These are phyloP conservation scores for Diaporthe longicolla DNA, from an alignment of 2,329 filamentous ascomycete genomes.

Conservation along the genomic window DNA sequence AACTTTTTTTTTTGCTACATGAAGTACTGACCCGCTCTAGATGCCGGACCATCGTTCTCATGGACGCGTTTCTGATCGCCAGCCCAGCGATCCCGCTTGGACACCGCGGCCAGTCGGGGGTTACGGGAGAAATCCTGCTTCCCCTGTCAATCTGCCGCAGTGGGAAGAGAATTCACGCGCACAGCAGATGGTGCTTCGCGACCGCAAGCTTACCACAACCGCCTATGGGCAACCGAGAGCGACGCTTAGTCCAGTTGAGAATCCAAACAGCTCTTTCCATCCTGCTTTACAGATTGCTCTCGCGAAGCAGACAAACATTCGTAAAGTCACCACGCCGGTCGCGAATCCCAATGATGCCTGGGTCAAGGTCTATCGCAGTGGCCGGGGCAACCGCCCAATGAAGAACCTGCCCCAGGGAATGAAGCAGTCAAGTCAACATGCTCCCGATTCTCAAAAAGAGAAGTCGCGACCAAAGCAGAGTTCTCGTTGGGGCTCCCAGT, in stretches of 20 bases:
- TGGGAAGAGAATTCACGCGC: not conserved
- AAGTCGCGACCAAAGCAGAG: constrained; percentile 36
- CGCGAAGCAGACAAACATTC: not conserved
- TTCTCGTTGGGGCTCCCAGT: constrained; percentile 31
- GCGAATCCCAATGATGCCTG: not conserved
- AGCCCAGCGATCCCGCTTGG: not conserved
- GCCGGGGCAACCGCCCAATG: not conserved
- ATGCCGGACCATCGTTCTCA: not conserved
- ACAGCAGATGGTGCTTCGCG: not conserved
- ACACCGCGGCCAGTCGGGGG: not conserved
- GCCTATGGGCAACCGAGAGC: not conserved
- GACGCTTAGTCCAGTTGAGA: not conserved
- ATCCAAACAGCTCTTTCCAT: not conserved
- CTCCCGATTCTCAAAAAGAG: constrained; percentile 1
- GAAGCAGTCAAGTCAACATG: not conserved
- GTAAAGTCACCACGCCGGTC: not conserved
- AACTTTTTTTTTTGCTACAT: no score
- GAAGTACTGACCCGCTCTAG: not conserved
- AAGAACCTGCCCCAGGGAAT: not conserved
- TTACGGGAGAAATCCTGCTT: not conserved
- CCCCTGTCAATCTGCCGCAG: not conserved
- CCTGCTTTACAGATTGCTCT: not conserved
- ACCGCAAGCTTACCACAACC: not conserved
- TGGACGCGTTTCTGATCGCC: not conserved
- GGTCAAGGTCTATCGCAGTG: not conserved